phyloP scores from a whole-genome alignment of 345 rosid species.

The Limnanthes douglasii region DNA sequence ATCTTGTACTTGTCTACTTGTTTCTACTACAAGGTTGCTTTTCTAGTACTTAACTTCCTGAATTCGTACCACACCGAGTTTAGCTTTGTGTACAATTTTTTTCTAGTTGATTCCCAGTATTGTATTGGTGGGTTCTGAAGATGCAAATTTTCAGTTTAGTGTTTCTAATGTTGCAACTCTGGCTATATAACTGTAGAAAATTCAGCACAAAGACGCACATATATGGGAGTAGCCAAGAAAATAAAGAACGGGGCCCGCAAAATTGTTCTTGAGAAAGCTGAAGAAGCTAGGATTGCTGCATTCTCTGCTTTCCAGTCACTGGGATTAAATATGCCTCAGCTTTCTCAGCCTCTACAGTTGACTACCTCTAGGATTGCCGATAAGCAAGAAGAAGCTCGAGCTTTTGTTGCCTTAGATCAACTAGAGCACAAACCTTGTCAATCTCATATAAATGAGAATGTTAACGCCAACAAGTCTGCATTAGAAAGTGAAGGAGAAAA shows the following conservation, averaged over 20 bases:
- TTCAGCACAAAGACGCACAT: slow-evolving; percentile 62
- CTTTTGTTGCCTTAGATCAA: slow-evolving; percentile 12
- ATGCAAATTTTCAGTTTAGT: neutral
- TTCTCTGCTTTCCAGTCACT: slow-evolving; percentile 86
- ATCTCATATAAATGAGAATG: slow-evolving; percentile 15
- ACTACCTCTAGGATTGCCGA: slow-evolving; percentile 18
- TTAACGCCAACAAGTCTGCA: slow-evolving; percentile 15
- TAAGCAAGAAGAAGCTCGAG: slow-evolving; percentile 18
- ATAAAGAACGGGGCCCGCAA: slow-evolving; percentile 87
- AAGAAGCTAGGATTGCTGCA: slow-evolving; percentile 91
- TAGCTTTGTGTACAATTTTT: neutral
- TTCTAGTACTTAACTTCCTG: neutral
- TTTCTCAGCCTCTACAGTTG: slow-evolving; percentile 32
- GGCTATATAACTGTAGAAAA: slow-evolving; percentile 21
- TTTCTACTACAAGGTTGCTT: neutral
- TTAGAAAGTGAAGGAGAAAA: slow-evolving; percentile 20
- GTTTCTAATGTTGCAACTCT: slow-evolving; percentile 7
- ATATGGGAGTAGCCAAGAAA: slow-evolving; percentile 83
- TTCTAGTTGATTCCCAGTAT: neutral
- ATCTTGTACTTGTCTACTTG: too few relatives aligned
- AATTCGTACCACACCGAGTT: neutral
- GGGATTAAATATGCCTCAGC: slow-evolving; percentile 53
- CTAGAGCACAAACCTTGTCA: slow-evolving; percentile 15
- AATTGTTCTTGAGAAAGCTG: slow-evolving; percentile 95
- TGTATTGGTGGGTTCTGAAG: neutral